Base-by-base conservation (phyloP, 768 basidiomycete species). In the Candolleomyces efflorescens region DNA sequence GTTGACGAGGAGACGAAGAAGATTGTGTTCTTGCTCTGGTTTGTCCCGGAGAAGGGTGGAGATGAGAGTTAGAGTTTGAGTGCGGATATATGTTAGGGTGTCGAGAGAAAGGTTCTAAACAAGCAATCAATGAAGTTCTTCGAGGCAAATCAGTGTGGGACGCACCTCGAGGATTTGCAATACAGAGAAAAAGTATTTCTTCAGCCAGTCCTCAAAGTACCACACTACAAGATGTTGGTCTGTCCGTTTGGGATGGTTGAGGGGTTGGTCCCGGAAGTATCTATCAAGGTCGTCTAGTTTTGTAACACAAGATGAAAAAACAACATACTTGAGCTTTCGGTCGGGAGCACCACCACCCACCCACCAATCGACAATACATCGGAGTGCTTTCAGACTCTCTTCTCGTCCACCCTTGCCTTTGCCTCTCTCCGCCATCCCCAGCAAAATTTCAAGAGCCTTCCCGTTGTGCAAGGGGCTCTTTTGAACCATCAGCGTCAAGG, bases 321-420 rank as follows among this genome's bases (percentile, higher is more conserved):
- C 59, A 24, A 77, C 85, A 53, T 59, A 94, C 91, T 82, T 92
- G 23, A 98, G 80, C 69, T 98, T 98, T 60, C 92, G 78, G 58
- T 81, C 77, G 0, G 94, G 92, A 18, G 86, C 90, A n/a, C 93
- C 93, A 22, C 94, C 95, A 32, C 94, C 94, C 47, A 90, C 82
- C 93, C 94, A 97, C 94, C 96, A 98, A 81, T 98, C 96, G 32
- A 92, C 87, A 58, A 99, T 79, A 60, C 94, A 96, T 44, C 95
- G 80, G 55, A 96, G 68, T 2, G 95, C 94, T 62, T 95, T 94
- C 45, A 97, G 69, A 63, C 90, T 86, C 75, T 98, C 95, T 52
- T 94, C 94, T n/a, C 95, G 80, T 3, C 92, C 92, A 41, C 92
- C 93, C 65, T 92, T 92, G 0, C 86, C 87, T 59, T 88, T 85